Conservation (phyloP, 306 rosid genomes). For the Medicago ruthenica region DNA sequence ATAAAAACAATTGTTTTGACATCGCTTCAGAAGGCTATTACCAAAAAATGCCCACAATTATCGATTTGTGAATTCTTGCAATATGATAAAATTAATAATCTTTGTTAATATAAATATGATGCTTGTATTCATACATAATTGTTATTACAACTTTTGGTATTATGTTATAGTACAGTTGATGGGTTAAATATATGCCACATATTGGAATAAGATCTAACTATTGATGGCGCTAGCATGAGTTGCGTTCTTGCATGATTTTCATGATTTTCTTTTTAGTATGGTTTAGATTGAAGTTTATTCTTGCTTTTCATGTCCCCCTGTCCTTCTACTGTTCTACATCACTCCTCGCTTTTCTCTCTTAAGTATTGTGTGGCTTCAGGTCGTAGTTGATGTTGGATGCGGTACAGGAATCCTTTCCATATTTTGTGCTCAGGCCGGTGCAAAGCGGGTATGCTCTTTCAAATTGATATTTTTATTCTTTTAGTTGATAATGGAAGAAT, state of each 20-base stretch:
- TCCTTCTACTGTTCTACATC: neutral
- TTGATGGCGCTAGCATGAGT: slow-evolving; percentile 27
- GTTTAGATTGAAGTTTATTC: slow-evolving; percentile 18
- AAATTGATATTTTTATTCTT: slow-evolving; percentile 31
- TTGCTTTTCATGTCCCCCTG: slow-evolving; percentile 17
- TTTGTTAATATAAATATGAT: slow-evolving; percentile 10
- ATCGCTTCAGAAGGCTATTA: neutral
- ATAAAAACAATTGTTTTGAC: neutral
- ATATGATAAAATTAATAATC: slow-evolving; percentile 10
- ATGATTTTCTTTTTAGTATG: slow-evolving; percentile 18
- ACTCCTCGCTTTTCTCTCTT: slow-evolving; percentile 19
- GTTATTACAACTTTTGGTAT: neutral
- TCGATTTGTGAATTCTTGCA: neutral
- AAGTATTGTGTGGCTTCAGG: slow-evolving; percentile 59
- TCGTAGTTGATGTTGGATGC: slow-evolving; percentile 96
- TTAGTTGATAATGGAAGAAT: slow-evolving; percentile 17
- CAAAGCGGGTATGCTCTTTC: slow-evolving; percentile 75
- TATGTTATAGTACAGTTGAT: slow-evolving; percentile 28
- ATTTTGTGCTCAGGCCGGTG: slow-evolving; percentile 99
- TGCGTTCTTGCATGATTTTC: too few relatives aligned
- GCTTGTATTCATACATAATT: slow-evolving; percentile 6
- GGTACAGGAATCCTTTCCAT: slow-evolving; percentile 97
- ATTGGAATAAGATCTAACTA: slow-evolving; percentile 12
- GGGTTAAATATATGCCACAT: slow-evolving; percentile 5
- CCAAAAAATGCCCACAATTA: neutral